Evolutionary conservation across 805 yeast species (phyloP).

Genomic region (Monosporozyma aerobia): DNA sequence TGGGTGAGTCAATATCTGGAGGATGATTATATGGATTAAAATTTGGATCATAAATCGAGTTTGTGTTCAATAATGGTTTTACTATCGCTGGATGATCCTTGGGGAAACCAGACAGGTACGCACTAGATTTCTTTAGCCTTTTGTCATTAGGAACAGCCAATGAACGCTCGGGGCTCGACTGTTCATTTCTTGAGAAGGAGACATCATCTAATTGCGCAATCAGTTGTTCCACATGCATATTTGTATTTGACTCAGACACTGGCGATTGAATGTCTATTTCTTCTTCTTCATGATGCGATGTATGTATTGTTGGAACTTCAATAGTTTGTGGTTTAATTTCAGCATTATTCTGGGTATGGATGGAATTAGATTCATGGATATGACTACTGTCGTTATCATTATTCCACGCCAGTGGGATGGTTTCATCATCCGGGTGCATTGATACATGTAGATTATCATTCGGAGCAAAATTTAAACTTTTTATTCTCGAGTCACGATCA

Average conservation of each 20-base stretch:
- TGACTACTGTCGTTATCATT: not conserved
- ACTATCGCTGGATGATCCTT: not conserved
- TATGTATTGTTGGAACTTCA: not conserved
- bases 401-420: not conserved
- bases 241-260: constrained; percentile 12
- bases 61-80: constrained; percentile 2
- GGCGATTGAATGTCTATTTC: not conserved
- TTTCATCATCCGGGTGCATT: not conserved
- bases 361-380: not conserved
- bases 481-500: constrained; percentile 2
- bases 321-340: not conserved
- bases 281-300: not conserved
- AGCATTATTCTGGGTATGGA: not conserved
- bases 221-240: constrained; percentile 22
- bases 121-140: constrained; percentile 27
- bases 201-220: constrained; percentile 26
- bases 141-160: not conserved
- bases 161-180: not conserved
- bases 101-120: constrained; percentile 26
- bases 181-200: constrained; percentile 19
- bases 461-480: constrained; percentile 16
- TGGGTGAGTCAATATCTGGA: not conserved
- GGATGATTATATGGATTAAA: not conserved
- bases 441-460: constrained; percentile 5
- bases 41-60: constrained; percentile 1